These are phyloP conservation scores for Bipolaris cookei DNA, from an alignment of 2,329 filamentous ascomycete genomes.

Conservation along the genomic window DNA sequence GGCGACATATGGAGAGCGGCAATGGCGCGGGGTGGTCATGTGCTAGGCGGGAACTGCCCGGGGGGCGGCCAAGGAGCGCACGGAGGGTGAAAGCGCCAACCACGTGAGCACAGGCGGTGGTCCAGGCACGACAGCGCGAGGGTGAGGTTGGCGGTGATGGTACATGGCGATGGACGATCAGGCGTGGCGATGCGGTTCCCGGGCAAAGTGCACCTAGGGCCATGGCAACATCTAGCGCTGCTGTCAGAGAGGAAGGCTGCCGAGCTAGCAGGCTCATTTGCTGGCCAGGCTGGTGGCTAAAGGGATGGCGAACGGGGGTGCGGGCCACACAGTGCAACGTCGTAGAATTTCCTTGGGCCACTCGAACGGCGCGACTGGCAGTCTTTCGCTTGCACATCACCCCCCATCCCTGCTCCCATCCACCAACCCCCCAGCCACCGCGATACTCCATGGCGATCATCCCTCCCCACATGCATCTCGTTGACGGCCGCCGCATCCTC, in stretches of 20 bases:
- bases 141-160: neutral
- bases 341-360: conserved; percentile 42
- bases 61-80: conserved; percentile 13
- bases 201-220: conserved; percentile 27
- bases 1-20: conserved; percentile 27
- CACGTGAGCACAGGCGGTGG: conserved; percentile 15
- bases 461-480: conserved; percentile 28
- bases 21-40: conserved; percentile 30
- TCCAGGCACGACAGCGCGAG: too few species aligned
- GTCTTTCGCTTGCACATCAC: conserved; percentile 16
- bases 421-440: conserved; percentile 41
- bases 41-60: conserved; percentile 34
- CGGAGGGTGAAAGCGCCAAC: conserved; percentile 9
- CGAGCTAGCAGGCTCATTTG: conserved; percentile 25
- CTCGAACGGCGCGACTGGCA: conserved; percentile 28
- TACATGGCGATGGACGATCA: neutral
- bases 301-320: conserved; percentile 30
- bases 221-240: conserved; percentile 38
- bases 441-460: conserved; percentile 38
- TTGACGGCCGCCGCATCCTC: conserved; percentile 13
- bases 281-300: conserved; percentile 32
- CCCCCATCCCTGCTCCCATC: conserved; percentile 29
- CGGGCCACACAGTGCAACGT: conserved; percentile 39
- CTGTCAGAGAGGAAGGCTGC: conserved; percentile 28
- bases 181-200: conserved; percentile 31